Conservation (phyloP, 1,139 yeast species). For the Geotrichum klebahnii region DNA sequence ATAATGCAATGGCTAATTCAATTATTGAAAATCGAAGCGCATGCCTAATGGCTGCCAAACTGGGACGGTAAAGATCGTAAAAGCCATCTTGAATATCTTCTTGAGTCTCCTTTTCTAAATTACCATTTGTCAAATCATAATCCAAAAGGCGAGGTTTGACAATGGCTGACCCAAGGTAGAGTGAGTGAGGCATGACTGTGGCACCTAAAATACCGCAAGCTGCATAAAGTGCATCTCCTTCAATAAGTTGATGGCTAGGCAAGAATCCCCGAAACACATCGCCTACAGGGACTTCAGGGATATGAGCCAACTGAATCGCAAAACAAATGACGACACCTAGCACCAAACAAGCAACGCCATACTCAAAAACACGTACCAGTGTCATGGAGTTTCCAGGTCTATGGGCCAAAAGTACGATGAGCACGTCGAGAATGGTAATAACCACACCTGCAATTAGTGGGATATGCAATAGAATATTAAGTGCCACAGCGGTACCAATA, state of each 20-base stretch:
- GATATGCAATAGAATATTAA: constrained; percentile 71
- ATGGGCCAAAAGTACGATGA: constrained; percentile 81
- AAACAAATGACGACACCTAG: constrained; percentile 82
- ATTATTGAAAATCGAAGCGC: constrained; percentile 69
- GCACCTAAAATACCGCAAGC: constrained; percentile 93
- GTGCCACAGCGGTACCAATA: constrained; percentile 87
- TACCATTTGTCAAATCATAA: constrained; percentile 68
- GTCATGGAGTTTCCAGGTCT: constrained; percentile 81
- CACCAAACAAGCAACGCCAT: constrained; percentile 72
- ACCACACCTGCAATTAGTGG: constrained; percentile 79
- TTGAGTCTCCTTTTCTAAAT: constrained; percentile 37
- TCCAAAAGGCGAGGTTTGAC: constrained; percentile 87
- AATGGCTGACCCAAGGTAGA: constrained; percentile 86
- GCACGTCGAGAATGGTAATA: constrained; percentile 77
- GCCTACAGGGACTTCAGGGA: constrained; percentile 49
- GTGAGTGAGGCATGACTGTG: constrained; percentile 95
- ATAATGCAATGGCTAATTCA: constrained; percentile 68
- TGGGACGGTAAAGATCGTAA: constrained; percentile 51
- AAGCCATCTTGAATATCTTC: constrained; percentile 27
- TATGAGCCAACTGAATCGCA: constrained; percentile 64
- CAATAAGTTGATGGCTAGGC: constrained; percentile 69
- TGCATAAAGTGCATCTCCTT: constrained; percentile 75
- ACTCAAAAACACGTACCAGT: constrained; percentile 75
- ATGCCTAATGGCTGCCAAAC: constrained; percentile 64
- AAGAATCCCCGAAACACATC: constrained; percentile 68